These are phyloP conservation scores for Penicillium coffeae DNA, from an alignment of 495 filamentous ascomycete genomes.

Conservation along the genomic window DNA sequence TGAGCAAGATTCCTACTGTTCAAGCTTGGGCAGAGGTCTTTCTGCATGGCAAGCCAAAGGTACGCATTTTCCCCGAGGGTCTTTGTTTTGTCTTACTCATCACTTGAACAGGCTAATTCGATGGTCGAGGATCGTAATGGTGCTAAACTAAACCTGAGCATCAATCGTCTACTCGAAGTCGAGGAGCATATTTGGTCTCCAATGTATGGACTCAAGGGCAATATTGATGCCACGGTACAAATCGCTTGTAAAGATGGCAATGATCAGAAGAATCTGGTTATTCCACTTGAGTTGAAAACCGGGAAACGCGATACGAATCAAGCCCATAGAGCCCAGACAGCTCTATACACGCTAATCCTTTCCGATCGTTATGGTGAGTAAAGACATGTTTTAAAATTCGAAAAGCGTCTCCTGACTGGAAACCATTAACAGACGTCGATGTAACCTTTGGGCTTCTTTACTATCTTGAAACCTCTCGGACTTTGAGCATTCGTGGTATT, in stretches of 20 bases:
- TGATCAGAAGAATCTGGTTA: slow-evolving; percentile 64
- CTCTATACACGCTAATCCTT: slow-evolving; percentile 86
- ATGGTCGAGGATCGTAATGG: slow-evolving; percentile 76
- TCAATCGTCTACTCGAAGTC: slow-evolving; percentile 91
- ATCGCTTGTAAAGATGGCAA: slow-evolving; percentile 69
- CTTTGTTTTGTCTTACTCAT: neutral
- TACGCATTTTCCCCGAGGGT: slow-evolving; percentile 30
- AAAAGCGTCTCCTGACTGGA: too few species aligned
- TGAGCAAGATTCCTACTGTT: slow-evolving; percentile 72
- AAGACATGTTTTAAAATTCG: too few species aligned
- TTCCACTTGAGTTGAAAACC: slow-evolving; percentile 94
- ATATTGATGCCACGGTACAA: slow-evolving; percentile 97
- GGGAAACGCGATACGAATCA: slow-evolving; percentile 71
- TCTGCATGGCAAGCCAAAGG: slow-evolving; percentile 66
- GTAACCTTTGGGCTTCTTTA: slow-evolving; percentile 87
- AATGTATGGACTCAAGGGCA: slow-evolving; percentile 94
- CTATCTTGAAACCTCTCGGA: slow-evolving; percentile 87
- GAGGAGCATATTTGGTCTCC: slow-evolving; percentile 98
- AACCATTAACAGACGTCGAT: slow-evolving; percentile 88
- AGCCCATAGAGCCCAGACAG: slow-evolving; percentile 86
- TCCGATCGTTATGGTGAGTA: slow-evolving; percentile 84
- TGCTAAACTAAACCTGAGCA: slow-evolving; percentile 67
- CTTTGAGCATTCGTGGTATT: slow-evolving; percentile 75
- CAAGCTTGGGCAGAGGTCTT: slow-evolving; percentile 80
- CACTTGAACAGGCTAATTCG: slow-evolving; percentile 53